Percentiles rank a stretch among this genome's conserved stretches.
Evolutionary conservation across 768 basidiomycete genomes (phyloP).

Genomic region (Boletus sp.): DNA sequence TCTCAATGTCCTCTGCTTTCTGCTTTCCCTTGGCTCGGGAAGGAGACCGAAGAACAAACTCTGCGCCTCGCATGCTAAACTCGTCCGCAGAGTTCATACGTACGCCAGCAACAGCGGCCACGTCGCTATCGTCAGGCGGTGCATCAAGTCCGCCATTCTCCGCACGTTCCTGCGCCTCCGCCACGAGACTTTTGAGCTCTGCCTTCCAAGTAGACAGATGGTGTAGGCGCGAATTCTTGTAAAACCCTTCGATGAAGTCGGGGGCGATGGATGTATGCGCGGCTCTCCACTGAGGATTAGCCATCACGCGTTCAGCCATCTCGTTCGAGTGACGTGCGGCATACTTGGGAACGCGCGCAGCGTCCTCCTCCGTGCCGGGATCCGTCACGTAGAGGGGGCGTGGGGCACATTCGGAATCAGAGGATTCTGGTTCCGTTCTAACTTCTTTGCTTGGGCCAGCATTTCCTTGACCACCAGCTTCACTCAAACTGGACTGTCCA

Average conservation of each 20-base stretch:
- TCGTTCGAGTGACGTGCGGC: constrained; percentile 68
- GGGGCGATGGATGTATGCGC: constrained; percentile 85
- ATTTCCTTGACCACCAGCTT: background rate
- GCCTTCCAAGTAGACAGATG: constrained; percentile 91
- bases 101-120: background rate
- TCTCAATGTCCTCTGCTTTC: constrained; percentile 46
- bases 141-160: constrained; percentile 39
- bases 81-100: constrained; percentile 13
- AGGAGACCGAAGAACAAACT: constrained; percentile 49
- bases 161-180: constrained; percentile 72
- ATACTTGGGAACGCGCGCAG: constrained; percentile 57
- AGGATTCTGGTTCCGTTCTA: background rate
- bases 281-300: constrained; percentile 79
- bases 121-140: background rate
- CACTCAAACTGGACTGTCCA: background rate
- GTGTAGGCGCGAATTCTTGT: constrained; percentile 88
- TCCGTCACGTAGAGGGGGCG: constrained; percentile 41
- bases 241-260: constrained; percentile 84
- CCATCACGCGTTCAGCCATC: constrained; percentile 75
- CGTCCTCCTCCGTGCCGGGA: constrained; percentile 41
- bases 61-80: constrained; percentile 55
- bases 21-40: constrained; percentile 51
- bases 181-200: constrained; percentile 77
- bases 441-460: constrained; percentile 3
- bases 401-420: constrained; percentile 9